phyloP scores from a whole-genome alignment of 192 early-diverging fungal genomes.

The Lobulomyces angularis region DNA sequence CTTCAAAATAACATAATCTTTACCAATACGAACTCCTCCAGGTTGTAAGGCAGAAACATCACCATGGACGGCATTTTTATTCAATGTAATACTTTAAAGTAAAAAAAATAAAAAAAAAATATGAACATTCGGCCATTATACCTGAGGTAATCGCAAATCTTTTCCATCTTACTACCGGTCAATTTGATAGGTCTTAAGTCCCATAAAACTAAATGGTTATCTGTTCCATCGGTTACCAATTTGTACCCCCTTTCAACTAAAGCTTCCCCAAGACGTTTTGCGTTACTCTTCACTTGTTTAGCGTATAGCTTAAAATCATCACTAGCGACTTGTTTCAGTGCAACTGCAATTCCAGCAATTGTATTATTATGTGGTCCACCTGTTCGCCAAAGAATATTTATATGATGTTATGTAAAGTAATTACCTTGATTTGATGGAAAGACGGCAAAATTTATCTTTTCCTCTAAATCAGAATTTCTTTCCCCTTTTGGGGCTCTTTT shows the following conservation, averaged over 20 bases:
- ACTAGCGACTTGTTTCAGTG: constrained; percentile 89
- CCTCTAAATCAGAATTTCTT: constrained; percentile 67
- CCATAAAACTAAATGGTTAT: constrained; percentile 98
- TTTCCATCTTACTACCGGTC: constrained; percentile 97
- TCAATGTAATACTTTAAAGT: constrained; percentile 72
- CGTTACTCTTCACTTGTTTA: constrained; percentile 91
- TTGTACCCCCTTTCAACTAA: constrained; percentile 79
- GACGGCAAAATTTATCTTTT: constrained; percentile 93
- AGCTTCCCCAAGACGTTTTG: constrained; percentile 66
- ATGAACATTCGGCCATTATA: constrained; percentile 6
- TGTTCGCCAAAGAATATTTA: too few species aligned
- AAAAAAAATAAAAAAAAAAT: constrained; percentile 1
- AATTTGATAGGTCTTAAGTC: constrained; percentile 83
- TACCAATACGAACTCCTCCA: constrained; percentile 92
- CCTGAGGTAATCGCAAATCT: constrained; percentile 91
- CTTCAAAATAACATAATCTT: not conserved
- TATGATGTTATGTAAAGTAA: too few species aligned
- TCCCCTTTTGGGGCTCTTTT: constrained; percentile 65
- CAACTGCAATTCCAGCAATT: constrained; percentile 94
- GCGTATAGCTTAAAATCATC: constrained; percentile 91
- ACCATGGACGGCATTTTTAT: constrained; percentile 98
- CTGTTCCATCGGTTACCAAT: constrained; percentile 87
- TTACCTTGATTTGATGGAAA: constrained; percentile 99
- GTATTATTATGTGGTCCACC: constrained; percentile 99
- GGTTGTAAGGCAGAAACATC: constrained; percentile 91